Evolutionary conservation across 805 yeast species (phyloP), one percentile per base, ranked within the genome.

Genomic region (Pichia manshurica): DNA sequence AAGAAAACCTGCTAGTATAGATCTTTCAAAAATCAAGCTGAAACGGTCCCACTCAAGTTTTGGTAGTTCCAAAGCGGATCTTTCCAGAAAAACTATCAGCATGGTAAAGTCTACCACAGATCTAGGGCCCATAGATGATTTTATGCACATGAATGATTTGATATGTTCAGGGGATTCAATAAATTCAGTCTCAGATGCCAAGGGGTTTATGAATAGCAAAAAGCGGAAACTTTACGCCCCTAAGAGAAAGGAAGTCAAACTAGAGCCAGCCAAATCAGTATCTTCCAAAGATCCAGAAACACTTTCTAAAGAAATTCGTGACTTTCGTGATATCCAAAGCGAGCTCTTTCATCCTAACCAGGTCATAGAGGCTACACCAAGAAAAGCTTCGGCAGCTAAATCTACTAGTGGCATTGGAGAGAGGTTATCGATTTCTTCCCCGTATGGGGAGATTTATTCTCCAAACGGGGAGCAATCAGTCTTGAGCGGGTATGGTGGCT

Each of bases 81-180:
- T 62, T 17, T 59, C 61, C 3, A 59, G 55, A 39, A 65, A 63
- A 45, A 62, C 67, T 4, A 65, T 66, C 49, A 65, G 61, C 37
- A 64, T 66, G 68, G 16, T 32, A 12, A 20, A 46, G 23, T 29
- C 28, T 28, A 17, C 42, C 38, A 15, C 35, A 25, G 33, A 40
- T n/a, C 10, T 25, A 25, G 29, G 29, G 7, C 29, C 29, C 10
- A 8, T 10, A 25, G 10, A 25, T 10, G 29, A 25, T 25, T 25
- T 25, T 8, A 7, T 25, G 7, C 29, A 25, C 10, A 7, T 10
- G 10, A 7, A 7, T 8, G 29, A 25, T 25, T 25, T 25, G 10
- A 10, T 10, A 7, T 25, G 10, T 10, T 25, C 29, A 10, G 29
- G 10, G 7, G 29, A 25, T 25, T 8, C 29, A 10, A 25, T 8